phyloP scores from a whole-genome alignment of 306 rosid genomes.

The Prunus fruticosa region DNA sequence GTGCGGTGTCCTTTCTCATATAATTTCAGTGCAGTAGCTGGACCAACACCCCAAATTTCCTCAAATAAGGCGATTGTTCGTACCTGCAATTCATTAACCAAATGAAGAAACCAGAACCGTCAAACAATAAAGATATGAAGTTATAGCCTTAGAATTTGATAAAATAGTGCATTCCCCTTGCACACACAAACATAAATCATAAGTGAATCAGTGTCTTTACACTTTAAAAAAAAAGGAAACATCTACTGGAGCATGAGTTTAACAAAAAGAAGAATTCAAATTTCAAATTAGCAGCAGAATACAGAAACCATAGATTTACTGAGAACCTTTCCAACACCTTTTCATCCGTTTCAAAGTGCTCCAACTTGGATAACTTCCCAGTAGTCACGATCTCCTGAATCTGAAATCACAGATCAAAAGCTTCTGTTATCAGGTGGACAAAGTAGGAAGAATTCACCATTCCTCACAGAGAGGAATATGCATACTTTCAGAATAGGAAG shows the following conservation, averaged over 20 bases:
- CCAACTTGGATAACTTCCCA: constrained; percentile 83
- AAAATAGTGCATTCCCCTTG: neutral
- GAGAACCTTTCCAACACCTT: constrained; percentile 56
- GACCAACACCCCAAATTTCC: constrained; percentile 96
- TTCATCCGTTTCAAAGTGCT: constrained; percentile 84
- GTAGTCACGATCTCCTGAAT: constrained; percentile 90
- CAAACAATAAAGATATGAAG: neutral
- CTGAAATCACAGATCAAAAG: constrained; percentile 44
- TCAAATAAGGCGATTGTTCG: constrained; percentile 81
- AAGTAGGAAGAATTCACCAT: neutral
- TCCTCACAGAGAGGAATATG: neutral
- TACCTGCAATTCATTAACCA: constrained; percentile 47
- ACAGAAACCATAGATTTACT: neutral
- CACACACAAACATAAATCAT: neutral
- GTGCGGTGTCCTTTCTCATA: constrained; percentile 84
- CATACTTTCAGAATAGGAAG: neutral
- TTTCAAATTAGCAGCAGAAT: neutral
- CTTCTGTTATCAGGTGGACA: constrained; percentile 21
- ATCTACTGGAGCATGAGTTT: neutral
- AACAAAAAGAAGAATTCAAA: neutral
- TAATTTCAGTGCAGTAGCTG: constrained; percentile 84
- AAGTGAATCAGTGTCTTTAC: neutral
- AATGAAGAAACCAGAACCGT: constrained; percentile 1
- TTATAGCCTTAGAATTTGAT: neutral
- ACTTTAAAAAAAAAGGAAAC: neutral